phyloP scores from a whole-genome alignment of 2,329 filamentous ascomycete species.

The Talaromyces sp. region DNA sequence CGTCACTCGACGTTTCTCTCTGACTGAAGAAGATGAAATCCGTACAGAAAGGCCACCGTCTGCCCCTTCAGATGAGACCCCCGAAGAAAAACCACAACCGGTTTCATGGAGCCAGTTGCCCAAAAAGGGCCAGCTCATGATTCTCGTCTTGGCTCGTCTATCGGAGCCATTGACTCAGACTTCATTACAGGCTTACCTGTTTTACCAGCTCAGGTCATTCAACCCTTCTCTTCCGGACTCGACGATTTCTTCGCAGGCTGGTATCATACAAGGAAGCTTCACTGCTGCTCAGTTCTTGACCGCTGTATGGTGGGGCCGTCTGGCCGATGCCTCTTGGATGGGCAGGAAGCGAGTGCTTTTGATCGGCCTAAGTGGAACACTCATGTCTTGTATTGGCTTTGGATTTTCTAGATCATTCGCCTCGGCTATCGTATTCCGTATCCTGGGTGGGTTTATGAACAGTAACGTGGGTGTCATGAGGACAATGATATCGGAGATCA shows the following conservation, averaged over 20 bases:
- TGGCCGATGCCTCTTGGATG: constrained; percentile 58
- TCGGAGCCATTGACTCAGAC: constrained; percentile 80
- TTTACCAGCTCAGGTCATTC: constrained; percentile 82
- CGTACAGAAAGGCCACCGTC: background rate
- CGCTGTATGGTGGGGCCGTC: constrained; percentile 73
- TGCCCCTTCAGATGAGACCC: background rate
- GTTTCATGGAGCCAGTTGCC: constrained; percentile 70
- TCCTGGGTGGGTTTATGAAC: constrained; percentile 61
- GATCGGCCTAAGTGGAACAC: constrained; percentile 67
- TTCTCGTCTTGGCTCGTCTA: constrained; percentile 71
- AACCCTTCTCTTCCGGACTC: constrained; percentile 52
- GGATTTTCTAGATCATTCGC: constrained; percentile 62
- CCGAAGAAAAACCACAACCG: constrained; percentile 4
- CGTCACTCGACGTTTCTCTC: background rate
- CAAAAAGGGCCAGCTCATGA: constrained; percentile 67
- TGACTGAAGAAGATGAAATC: constrained; percentile 6
- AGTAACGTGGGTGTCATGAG: constrained; percentile 70
- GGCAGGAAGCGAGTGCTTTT: constrained; percentile 75
- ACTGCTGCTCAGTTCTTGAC: constrained; percentile 77
- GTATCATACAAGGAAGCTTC: constrained; percentile 71
- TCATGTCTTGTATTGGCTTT: constrained; percentile 60
- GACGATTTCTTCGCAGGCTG: constrained; percentile 69
- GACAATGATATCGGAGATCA: constrained; percentile 67
- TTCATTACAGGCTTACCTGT: constrained; percentile 72
- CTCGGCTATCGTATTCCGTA: constrained; percentile 59